Percentiles rank a stretch among this genome's conserved stretches.
Evolutionary conservation across 2,329 filamentous ascomycete species (phyloP).

Genomic region (Sporothrix euskadiensis): DNA sequence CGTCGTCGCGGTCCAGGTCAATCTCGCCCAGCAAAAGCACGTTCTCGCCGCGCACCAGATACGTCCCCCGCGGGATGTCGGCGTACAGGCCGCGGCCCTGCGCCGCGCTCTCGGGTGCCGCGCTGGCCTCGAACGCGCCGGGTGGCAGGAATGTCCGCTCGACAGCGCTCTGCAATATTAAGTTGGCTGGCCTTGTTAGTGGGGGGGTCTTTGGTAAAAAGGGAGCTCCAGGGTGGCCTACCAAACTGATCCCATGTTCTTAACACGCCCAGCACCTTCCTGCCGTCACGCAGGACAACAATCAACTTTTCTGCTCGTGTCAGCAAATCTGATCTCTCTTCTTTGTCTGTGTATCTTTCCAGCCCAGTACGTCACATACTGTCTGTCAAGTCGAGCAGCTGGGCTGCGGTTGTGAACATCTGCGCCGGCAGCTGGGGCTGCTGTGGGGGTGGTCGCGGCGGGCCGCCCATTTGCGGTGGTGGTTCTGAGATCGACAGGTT

Average conservation of each 20-base stretch:
- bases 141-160: constrained; percentile 76
- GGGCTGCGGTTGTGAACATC: constrained; percentile 97
- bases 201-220: not conserved
- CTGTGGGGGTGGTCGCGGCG: constrained; percentile 46
- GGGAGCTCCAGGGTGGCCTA: constrained; percentile 41
- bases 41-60: constrained; percentile 92
- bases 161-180: constrained; percentile 88
- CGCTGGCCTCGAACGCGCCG: constrained; percentile 43
- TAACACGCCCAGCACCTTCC: constrained; percentile 89
- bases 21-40: constrained; percentile 95
- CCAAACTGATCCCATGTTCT: constrained; percentile 98
- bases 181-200: constrained; percentile 65
- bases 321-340: not conserved
- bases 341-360: no score
- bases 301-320: constrained; percentile 79
- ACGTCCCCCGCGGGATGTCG: constrained; percentile 82
- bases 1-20: constrained; percentile 93
- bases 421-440: constrained; percentile 76
- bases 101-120: constrained; percentile 38
- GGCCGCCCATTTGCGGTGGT: constrained; percentile 36
- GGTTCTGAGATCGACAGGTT: constrained; percentile 39
- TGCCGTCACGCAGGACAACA: constrained; percentile 85
- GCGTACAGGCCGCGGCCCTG: constrained; percentile 64
- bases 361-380: constrained; percentile 61
- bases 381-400: constrained; percentile 93